phyloP scores from a whole-genome alignment of 345 rosid genomes.

The Mallotus nudiflorus region DNA sequence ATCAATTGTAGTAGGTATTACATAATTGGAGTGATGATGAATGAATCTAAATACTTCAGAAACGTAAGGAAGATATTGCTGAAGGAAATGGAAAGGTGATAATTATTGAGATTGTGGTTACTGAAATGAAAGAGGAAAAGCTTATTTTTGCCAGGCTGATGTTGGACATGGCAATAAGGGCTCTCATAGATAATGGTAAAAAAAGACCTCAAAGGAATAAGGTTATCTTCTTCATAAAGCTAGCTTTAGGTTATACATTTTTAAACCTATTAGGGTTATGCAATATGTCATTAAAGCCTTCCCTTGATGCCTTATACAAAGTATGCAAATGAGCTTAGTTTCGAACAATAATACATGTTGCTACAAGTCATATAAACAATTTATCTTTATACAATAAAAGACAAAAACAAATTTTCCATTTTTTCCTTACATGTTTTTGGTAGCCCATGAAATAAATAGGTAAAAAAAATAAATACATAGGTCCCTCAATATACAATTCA shows the following conservation, averaged over 20 bases:
- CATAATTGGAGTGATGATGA: constrained; percentile 71
- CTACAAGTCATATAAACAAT: too few relatives aligned
- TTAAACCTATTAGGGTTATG: constrained; percentile 41
- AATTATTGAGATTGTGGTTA: constrained; percentile 51
- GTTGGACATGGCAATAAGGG: constrained; percentile 76
- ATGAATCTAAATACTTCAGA: constrained; percentile 56
- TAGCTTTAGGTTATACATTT: constrained; percentile 46
- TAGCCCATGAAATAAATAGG: too few relatives aligned
- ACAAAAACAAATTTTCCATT: too few relatives aligned
- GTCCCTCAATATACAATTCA: too few relatives aligned
- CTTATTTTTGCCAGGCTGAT: constrained; percentile 41
- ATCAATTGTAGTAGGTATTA: constrained; percentile 46
- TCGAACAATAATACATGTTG: too few relatives aligned
- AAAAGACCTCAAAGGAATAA: constrained; percentile 67
- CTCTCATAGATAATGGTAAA: constrained; percentile 55
- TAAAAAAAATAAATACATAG: too few relatives aligned
- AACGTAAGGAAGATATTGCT: constrained; percentile 57
- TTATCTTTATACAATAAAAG: too few relatives aligned
- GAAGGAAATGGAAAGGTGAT: constrained; percentile 51
- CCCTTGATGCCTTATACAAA: constrained; percentile 18
- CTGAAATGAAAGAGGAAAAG: constrained; percentile 27
- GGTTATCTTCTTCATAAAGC: constrained; percentile 47
- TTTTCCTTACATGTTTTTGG: too few relatives aligned
- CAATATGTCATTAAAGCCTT: constrained; percentile 53
- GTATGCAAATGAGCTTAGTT: too few relatives aligned